Conservation (phyloP, 306 rosid species). For the Alnus glutinosa region DNA sequence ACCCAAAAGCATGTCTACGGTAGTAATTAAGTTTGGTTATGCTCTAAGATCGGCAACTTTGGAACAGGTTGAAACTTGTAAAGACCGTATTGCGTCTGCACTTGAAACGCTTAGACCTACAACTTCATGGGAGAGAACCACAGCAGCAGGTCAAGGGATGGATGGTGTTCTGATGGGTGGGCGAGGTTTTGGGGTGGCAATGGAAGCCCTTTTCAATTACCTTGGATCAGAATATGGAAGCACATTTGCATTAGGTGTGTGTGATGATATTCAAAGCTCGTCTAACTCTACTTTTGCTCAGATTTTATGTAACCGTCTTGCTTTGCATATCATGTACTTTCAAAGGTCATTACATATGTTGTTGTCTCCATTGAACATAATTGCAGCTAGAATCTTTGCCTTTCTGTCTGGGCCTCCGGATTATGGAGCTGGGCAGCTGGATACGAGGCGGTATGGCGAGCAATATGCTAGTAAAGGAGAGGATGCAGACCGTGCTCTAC, state of each 20-base stretch:
- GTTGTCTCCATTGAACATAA: conserved; percentile 37
- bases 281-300: not conserved
- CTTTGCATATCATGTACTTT: conserved; percentile 5
- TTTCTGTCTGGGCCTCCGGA: conserved; percentile 96
- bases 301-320: conserved; percentile 1
- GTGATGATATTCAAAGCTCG: conserved; percentile 28
- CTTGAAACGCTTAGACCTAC: conserved; percentile 95
- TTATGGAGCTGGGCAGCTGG: conserved; percentile 93
- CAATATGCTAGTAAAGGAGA: conserved; percentile 98
- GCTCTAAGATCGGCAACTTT: conserved; percentile 27
- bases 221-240: conserved; percentile 97
- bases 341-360: conserved; percentile 25
- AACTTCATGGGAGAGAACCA: conserved; percentile 96
- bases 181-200: conserved; percentile 92
- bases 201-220: conserved; percentile 87
- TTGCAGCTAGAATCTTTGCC: conserved; percentile 91
- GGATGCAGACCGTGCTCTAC: conserved; percentile 96
- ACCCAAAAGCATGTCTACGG: conserved; percentile 7
- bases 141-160: conserved; percentile 83
- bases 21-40: conserved; percentile 13
- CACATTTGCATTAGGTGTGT: conserved; percentile 89
- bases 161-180: conserved; percentile 94
- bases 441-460: conserved; percentile 91
- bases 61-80: conserved; percentile 84
- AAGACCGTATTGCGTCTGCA: conserved; percentile 89